phyloP scores from a whole-genome alignment of 2,329 filamentous ascomycete genomes.

The Cercospora brassicicola region DNA sequence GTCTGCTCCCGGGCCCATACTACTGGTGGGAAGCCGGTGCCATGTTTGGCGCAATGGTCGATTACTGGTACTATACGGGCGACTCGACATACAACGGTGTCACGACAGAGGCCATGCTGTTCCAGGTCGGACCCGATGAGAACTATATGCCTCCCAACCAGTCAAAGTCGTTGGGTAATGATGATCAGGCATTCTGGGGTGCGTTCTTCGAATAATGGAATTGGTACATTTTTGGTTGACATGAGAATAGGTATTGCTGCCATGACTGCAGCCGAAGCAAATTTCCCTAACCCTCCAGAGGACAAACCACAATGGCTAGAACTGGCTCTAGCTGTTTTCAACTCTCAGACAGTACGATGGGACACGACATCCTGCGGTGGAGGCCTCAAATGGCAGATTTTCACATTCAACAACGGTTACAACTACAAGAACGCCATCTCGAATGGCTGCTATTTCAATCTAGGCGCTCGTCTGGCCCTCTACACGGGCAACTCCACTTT shows the following conservation, averaged over 20 bases:
- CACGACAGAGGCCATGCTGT: constrained; percentile 59
- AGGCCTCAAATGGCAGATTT: constrained; percentile 40
- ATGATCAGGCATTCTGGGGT: constrained; percentile 60
- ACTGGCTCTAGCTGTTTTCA: constrained; percentile 47
- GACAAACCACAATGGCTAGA: constrained; percentile 48
- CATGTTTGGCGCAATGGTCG: constrained; percentile 66
- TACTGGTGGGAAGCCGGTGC: constrained; percentile 72
- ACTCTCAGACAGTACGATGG: constrained; percentile 44
- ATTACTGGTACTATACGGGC: constrained; percentile 70
- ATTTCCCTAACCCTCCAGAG: constrained; percentile 48
- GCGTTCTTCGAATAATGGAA: not conserved
- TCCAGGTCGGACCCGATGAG: constrained; percentile 57
- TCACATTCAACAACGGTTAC: constrained; percentile 54
- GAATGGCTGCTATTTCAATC: constrained; percentile 55
- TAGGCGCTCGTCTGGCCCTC: constrained; percentile 46
- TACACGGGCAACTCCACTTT: constrained; percentile 56
- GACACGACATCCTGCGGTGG: constrained; percentile 42
- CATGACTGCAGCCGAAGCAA: constrained; percentile 57
- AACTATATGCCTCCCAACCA: constrained; percentile 59
- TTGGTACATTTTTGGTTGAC: not conserved
- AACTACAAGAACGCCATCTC: constrained; percentile 53
- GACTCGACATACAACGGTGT: constrained; percentile 64
- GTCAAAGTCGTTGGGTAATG: constrained; percentile 51
- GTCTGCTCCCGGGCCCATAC: constrained; percentile 62
- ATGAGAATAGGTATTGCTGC: constrained; percentile 48